Percentiles rank a stretch among this genome's conserved stretches.
phyloP scores from a whole-genome alignment of 108 stramenopile genomes.

The Aurantiochytrium sp. region DNA sequence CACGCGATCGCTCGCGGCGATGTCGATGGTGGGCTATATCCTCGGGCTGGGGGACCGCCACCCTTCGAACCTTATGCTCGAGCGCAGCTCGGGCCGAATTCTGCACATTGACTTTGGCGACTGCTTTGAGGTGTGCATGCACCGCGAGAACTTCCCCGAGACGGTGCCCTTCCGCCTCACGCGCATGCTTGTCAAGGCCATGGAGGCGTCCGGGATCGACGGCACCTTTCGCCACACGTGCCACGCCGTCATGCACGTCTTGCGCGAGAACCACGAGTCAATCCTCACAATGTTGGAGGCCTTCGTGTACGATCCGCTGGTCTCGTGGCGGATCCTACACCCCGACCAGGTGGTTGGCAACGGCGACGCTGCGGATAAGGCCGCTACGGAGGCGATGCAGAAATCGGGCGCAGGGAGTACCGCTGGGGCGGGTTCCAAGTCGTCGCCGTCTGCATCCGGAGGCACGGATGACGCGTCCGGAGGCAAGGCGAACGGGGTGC shows the following conservation, averaged over 20 bases:
- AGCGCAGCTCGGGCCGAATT: conserved; percentile 30
- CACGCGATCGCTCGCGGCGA: conserved; percentile 94
- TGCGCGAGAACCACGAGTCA: conserved; percentile 90
- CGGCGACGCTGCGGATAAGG: background rate
- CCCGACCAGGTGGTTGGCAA: background rate
- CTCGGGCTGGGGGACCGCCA: conserved; percentile 70
- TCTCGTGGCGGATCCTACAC: conserved; percentile 89
- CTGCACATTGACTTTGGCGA: conserved; percentile 60
- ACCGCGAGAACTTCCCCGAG: conserved; percentile 96
- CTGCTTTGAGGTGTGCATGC: conserved; percentile 98
- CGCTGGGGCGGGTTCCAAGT: background rate
- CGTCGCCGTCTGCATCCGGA: too few species aligned
- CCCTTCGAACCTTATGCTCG: conserved; percentile 66
- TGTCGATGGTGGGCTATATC: conserved; percentile 96
- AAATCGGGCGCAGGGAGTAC: background rate
- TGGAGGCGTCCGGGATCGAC: conserved; percentile 97
- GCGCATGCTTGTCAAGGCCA: conserved; percentile 97
- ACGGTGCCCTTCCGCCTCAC: conserved; percentile 97
- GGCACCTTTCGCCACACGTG: conserved; percentile 94
- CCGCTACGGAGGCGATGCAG: too few species aligned
- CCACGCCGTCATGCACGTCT: conserved; percentile 89
- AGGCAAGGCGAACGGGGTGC: too few species aligned
- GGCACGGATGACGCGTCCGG: too few species aligned
- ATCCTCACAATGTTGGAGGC: conserved; percentile 97
- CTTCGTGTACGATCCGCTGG: conserved; percentile 98